Evolutionary conservation across 768 basidiomycete genomes (phyloP).

Genomic region (Lentinula raphanica): DNA sequence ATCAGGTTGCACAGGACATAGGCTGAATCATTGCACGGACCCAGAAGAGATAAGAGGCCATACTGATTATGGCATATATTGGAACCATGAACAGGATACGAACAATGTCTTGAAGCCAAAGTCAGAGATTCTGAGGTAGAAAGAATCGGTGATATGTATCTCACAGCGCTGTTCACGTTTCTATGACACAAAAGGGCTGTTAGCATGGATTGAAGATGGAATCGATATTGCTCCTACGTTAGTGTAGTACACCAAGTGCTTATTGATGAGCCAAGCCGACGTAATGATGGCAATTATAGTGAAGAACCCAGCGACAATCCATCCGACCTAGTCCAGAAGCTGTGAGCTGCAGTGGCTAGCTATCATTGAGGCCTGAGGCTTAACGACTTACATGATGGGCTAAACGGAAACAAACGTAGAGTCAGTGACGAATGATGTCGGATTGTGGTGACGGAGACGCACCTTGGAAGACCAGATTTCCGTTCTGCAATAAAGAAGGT

Average conservation of each 20-base stretch:
- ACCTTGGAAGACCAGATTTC: slow-evolving; percentile 60
- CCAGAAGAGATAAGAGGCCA: slow-evolving; percentile 70
- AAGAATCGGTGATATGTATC: slow-evolving; percentile 9
- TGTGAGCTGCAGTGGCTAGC: background rate
- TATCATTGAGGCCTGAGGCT: background rate
- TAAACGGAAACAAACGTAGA: slow-evolving; percentile 21
- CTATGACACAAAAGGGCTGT: slow-evolving; percentile 24
- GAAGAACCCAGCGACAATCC: slow-evolving; percentile 61
- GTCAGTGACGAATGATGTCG: background rate
- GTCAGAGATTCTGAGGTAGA: background rate
- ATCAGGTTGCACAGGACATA: background rate
- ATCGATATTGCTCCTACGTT: slow-evolving; percentile 39
- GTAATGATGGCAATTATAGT: slow-evolving; percentile 46
- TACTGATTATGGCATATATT: slow-evolving; percentile 63
- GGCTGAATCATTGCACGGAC: slow-evolving; percentile 25
- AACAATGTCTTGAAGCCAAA: slow-evolving; percentile 48
- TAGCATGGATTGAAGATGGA: background rate
- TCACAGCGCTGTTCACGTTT: slow-evolving; percentile 67
- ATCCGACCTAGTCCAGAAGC: slow-evolving; percentile 46
- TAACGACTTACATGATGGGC: slow-evolving; percentile 59
- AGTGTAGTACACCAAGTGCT: slow-evolving; percentile 70
- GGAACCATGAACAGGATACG: slow-evolving; percentile 77
- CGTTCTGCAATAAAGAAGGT: slow-evolving; percentile 58
- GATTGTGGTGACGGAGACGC: slow-evolving; percentile 10
- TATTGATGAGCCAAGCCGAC: slow-evolving; percentile 73